Evolutionary conservation across 2,329 filamentous ascomycete species (phyloP).

Genomic region (Fusarium bulbicola): DNA sequence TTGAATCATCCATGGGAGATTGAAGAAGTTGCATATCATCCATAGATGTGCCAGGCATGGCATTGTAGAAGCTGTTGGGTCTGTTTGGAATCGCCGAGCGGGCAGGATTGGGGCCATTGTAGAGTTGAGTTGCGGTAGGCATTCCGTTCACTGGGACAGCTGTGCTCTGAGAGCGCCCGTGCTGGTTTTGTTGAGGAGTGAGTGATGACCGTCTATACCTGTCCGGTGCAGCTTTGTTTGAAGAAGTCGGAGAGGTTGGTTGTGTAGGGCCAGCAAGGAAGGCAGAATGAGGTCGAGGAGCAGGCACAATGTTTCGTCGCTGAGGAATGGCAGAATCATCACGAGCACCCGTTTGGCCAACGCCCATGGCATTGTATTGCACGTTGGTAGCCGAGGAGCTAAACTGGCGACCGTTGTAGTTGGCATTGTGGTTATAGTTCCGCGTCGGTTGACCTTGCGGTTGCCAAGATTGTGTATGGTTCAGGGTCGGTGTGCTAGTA

Average conservation of each 20-base stretch:
- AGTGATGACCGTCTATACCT: slow-evolving; percentile 75
- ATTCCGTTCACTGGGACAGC: slow-evolving; percentile 43
- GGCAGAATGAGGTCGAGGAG: slow-evolving; percentile 55
- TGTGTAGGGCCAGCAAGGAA: slow-evolving; percentile 54
- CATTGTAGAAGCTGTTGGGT: slow-evolving; percentile 63
- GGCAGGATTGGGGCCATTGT: slow-evolving; percentile 42
- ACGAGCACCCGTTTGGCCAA: slow-evolving; percentile 55
- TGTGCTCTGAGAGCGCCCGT: slow-evolving; percentile 50
- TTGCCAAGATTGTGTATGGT: slow-evolving; percentile 63
- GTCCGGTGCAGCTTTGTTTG: slow-evolving; percentile 69
- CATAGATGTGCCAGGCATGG: slow-evolving; percentile 58
- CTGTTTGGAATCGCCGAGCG: slow-evolving; percentile 53
- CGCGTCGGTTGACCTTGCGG: slow-evolving; percentile 44
- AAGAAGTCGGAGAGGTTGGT: slow-evolving; percentile 55
- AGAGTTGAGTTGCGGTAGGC: slow-evolving; percentile 44
- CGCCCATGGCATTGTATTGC: slow-evolving; percentile 50
- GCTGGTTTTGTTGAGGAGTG: slow-evolving; percentile 48
- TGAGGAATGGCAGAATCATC: slow-evolving; percentile 62
- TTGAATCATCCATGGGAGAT: slow-evolving; percentile 71
- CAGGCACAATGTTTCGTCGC: slow-evolving; percentile 52
- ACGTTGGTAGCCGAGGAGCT: slow-evolving; percentile 53
- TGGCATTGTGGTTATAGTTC: slow-evolving; percentile 36
- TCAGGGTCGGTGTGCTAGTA: slow-evolving; percentile 73
- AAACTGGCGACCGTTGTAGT: slow-evolving; percentile 46
- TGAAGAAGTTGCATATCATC: slow-evolving; percentile 76